phyloP scores from a whole-genome alignment of 179 eudicot species.

The Nepenthes alata region DNA sequence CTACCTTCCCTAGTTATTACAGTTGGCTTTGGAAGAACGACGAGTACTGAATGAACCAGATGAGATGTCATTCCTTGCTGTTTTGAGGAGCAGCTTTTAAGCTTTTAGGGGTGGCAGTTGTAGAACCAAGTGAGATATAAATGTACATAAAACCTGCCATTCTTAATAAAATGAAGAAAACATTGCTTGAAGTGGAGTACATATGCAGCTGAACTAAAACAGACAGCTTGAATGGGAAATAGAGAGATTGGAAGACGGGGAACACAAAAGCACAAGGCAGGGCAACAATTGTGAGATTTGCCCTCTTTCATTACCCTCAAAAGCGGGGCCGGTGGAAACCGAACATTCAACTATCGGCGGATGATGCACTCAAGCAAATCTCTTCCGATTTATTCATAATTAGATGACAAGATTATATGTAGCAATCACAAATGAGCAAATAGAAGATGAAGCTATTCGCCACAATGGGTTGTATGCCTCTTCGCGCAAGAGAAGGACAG shows the following conservation, averaged over 20 bases:
- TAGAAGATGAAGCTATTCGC: not conserved
- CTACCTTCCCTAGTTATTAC: too few relatives aligned
- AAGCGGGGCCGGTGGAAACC: not conserved
- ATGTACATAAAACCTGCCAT: not conserved
- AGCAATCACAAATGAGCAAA: conserved; percentile 2
- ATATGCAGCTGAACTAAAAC: not conserved
- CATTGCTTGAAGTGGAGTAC: not conserved
- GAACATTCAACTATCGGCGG: conserved; percentile 13
- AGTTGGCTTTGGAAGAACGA: too few relatives aligned
- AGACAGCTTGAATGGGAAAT: not conserved
- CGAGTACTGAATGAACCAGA: not conserved
- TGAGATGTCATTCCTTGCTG: not conserved
- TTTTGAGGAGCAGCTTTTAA: not conserved
- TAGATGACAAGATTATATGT: not conserved
- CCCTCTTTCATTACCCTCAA: not conserved
- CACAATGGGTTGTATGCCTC: conserved; percentile 15
- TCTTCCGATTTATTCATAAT: conserved; percentile 17
- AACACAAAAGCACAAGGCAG: not conserved
- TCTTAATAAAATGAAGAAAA: not conserved
- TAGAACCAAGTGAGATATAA: not conserved
- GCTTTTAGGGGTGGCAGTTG: not conserved
- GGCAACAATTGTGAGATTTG: not conserved
- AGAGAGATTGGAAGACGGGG: not conserved
- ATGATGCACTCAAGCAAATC: conserved; percentile 2
- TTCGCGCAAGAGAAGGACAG: conserved; percentile 33